Evolutionary conservation across 805 yeast species (phyloP).

Genomic region (Kuraishia floccosa): DNA sequence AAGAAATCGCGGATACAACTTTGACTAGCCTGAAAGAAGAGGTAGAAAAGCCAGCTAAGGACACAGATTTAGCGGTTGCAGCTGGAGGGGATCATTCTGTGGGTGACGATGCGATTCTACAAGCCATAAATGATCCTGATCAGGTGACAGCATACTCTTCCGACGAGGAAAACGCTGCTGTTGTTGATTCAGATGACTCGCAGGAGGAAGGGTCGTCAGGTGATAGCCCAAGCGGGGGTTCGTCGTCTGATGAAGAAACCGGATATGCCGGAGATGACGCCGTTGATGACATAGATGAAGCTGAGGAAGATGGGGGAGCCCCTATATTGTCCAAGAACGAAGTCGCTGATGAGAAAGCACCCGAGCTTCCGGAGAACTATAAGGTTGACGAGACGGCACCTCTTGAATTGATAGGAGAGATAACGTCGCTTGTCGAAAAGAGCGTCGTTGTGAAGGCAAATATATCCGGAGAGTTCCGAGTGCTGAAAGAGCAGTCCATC

Average conservation of each 20-base stretch:
- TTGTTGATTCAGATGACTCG: slow-evolving; percentile 3
- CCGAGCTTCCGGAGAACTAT: slow-evolving; percentile 57
- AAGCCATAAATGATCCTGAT: background rate
- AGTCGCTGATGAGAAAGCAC: slow-evolving; percentile 53
- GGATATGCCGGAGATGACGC: slow-evolving; percentile 11
- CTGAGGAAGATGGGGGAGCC: slow-evolving; percentile 32
- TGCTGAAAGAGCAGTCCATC: slow-evolving; percentile 70
- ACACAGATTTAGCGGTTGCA: background rate
- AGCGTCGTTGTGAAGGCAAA: slow-evolving; percentile 63
- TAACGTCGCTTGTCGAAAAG: slow-evolving; percentile 59
- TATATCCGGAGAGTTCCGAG: slow-evolving; percentile 74
- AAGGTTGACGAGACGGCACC: slow-evolving; percentile 46
- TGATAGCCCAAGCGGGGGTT: too few species aligned
- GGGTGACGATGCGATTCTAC: background rate
- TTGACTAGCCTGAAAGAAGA: too few species aligned
- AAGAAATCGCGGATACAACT: too few species aligned
- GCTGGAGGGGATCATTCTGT: background rate
- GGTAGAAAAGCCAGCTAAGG: background rate
- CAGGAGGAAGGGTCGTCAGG: slow-evolving; percentile 8
- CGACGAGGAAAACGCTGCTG: slow-evolving; percentile 9
- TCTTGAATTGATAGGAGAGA: slow-evolving; percentile 60
- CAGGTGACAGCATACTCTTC: slow-evolving; percentile 6
- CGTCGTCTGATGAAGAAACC: slow-evolving; percentile 10
- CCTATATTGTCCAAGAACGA: slow-evolving; percentile 81
- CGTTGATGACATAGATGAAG: slow-evolving; percentile 27